Evolutionary conservation across 306 rosid species (phyloP).

Genomic region (Medicago lupulina): DNA sequence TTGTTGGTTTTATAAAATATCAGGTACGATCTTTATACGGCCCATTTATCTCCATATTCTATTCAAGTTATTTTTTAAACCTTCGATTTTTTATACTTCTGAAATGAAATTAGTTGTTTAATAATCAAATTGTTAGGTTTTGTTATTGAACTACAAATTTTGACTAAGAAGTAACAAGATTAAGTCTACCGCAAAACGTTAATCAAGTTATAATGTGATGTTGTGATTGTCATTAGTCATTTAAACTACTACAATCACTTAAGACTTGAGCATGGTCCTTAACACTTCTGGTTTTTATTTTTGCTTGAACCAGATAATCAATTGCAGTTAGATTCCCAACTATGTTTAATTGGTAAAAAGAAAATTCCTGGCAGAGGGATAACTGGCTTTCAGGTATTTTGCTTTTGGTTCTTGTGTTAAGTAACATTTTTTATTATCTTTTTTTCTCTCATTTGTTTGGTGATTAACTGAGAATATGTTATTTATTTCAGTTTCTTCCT

Average conservation of each 20-base stretch:
- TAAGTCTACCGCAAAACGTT: not conserved
- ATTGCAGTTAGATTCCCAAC: conserved; percentile 67
- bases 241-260: conserved; percentile 13
- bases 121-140: too few relatives aligned
- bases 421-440: conserved; percentile 17
- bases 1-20: conserved; percentile 75
- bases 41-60: too few relatives aligned
- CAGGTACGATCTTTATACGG: conserved; percentile 59
- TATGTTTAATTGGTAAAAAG: conserved; percentile 73
- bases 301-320: conserved; percentile 67
- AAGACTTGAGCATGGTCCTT: conserved; percentile 35
- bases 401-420: conserved; percentile 30
- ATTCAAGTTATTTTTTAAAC: too few relatives aligned
- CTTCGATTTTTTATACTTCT: not conserved
- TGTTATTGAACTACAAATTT: too few relatives aligned
- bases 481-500: conserved; percentile 72
- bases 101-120: not conserved
- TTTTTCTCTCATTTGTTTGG: not conserved
- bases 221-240: conserved; percentile 24
- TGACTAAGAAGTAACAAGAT: not conserved
- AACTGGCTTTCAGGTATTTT: conserved; percentile 81
- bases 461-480: conserved; percentile 29
- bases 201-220: conserved; percentile 19
- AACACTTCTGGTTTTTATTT: conserved; percentile 36
- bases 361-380: conserved; percentile 81